Evolutionary conservation across 2,329 filamentous ascomycete genomes (phyloP), one percentile per base, ranked within the genome.

Genomic region (Helminthosporium solani): DNA sequence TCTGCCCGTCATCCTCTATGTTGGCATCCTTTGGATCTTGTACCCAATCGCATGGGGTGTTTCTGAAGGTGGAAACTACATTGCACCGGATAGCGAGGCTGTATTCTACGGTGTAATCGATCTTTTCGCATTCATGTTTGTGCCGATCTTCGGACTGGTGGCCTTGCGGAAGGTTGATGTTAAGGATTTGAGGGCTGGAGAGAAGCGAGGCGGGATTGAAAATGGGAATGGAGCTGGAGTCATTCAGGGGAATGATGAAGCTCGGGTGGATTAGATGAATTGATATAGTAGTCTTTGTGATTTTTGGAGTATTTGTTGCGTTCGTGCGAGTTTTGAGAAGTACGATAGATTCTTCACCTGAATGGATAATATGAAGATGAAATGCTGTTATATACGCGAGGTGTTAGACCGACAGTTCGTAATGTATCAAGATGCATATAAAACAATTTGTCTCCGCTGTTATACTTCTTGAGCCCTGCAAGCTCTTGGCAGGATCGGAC

Each of bases 101-200:
- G 70, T 86, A 47, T 86, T 87, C 63, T 88, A 88, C 60, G 83
- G 84, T 33, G 70, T 87, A 2, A 74, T 88, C 0, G 85, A 88
- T 48, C 66, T 87, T 5, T 49, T 86, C 2, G 78, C 84, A 11
- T 35, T 35, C 33, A 35, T 35, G 33, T 35, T 35, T 35, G 33
- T 35, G 33, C 33, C 33, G 19, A 35, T 35, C 33, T 35, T 14
- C 14, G n/a, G 15, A 11, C 19, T 35, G 6, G 33, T 35, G 15
- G 5, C 33, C 9, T 15, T 35, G 33, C 18, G 33, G 16, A 35
- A 35, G 33, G 33, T 35, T 8, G 33, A 35, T 19, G 33, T 35
- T 16, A 35, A 35, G 33, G 16, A 35, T 19, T 19, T 35, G 8
- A 20, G 15, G 33, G 15, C 33, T 8, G 7, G 33, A 3, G 33